Evolutionary conservation across 192 early-diverging fungal genomes (phyloP).

Genomic region (Backusella psychrophila): DNA sequence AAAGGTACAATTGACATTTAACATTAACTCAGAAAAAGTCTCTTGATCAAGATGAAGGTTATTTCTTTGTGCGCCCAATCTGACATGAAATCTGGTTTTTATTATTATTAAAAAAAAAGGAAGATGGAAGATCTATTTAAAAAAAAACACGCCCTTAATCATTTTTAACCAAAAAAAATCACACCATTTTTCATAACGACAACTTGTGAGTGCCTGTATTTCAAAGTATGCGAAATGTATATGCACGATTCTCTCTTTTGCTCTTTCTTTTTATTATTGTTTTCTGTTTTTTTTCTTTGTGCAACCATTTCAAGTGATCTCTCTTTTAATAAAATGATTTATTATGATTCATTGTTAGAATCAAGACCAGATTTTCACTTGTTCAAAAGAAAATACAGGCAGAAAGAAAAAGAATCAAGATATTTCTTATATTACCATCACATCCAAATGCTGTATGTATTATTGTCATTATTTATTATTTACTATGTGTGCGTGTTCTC

Average conservation of each 20-base stretch:
- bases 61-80: neutral
- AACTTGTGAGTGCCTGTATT: neutral
- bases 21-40: neutral
- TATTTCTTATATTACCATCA: neutral
- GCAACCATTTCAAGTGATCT: neutral
- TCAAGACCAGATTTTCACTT: neutral
- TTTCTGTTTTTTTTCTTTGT: neutral
- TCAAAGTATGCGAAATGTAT: conserved; percentile 1
- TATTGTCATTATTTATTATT: neutral
- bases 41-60: neutral
- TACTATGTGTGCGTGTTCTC: neutral
- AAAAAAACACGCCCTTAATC: neutral
- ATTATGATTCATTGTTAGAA: neutral
- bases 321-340: neutral
- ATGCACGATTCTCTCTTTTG: neutral
- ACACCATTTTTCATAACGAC: neutral
- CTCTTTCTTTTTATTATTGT: neutral
- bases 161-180: neutral
- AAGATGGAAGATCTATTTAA: neutral
- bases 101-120: neutral
- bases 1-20: neutral
- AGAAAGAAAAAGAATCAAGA: neutral
- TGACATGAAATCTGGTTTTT: conserved; percentile 3
- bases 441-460: neutral
- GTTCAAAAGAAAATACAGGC: neutral